Evolutionary conservation across 1,284 basidiomycete genomes (phyloP), one percentile per base, ranked within the genome.

Genomic region (Austropuccinia psidii): DNA sequence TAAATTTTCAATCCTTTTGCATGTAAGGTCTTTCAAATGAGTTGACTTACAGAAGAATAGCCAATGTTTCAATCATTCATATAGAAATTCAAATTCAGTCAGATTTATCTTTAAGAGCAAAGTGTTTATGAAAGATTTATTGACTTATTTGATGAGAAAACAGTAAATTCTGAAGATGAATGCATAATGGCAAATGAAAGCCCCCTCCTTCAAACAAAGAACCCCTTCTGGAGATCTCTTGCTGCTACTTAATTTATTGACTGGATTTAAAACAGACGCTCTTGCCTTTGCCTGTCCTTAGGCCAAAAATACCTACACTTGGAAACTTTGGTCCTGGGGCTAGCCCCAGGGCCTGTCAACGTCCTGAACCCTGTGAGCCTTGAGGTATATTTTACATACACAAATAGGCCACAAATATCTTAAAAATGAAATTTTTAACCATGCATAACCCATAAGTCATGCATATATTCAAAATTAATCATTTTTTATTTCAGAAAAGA

Each of bases 81-180:
- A 27, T 17, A 69, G 66, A 69, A 69, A 69, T 69, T 54, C 8
- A 31, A 21, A 17, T 37, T 29, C 11, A 24, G 67, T 15, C 67
- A 69, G 41, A 13, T 58, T 15, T 69, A 69, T 33, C 66, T 69
- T 47, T 54, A 69, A 69, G 27, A 69, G 17, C 66, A 69, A 57
- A 54, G 66, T 47, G 66, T 69, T 17, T 13, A 69, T 43, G 3
- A 11, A n/a, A 29, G 27, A 21, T 69, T 69, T 31, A 47, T 69
- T 15, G 54, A 55, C 17, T 54, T 54, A 4, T 69, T 69, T 47
- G 54, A 69, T n/a, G 54, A 69, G 9, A 69, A 58, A 45, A 13
- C 55, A 33, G 54, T 21, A 4, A 69, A 69, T 33, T 69, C 66
- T 31, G 37, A 69, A 3, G 54, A 69, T 57, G 54, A 69, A 35